Conservation (phyloP, 225 moss, liverwort and hornwort genomes). For the Sphagnum tenellum region DNA sequence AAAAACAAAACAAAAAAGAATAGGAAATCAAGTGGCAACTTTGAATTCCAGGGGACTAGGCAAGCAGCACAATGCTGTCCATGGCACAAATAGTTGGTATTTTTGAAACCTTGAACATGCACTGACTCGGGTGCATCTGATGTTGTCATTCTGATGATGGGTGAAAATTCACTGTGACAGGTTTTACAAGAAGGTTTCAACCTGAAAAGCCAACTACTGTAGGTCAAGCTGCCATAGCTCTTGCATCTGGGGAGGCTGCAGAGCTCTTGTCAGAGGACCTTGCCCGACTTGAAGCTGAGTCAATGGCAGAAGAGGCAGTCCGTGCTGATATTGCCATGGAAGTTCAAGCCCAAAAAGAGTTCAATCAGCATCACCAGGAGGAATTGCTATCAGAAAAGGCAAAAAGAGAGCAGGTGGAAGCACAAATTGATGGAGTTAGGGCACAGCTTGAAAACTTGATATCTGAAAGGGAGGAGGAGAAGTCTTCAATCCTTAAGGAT, state of each 20-base stretch:
- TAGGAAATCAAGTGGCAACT: no score
- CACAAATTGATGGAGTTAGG: constrained; percentile 37
- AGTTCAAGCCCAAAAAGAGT: constrained; percentile 66
- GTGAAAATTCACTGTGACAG: background rate
- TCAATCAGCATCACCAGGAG: constrained; percentile 61
- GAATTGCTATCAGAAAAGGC: constrained; percentile 72
- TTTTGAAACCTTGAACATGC: no score
- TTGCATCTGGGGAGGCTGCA: constrained; percentile 55
- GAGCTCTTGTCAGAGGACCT: constrained; percentile 59
- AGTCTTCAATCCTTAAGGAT: constrained; percentile 39
- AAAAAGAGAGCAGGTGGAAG: constrained; percentile 44
- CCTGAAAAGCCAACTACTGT: constrained; percentile 66
- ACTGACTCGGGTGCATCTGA: no score
- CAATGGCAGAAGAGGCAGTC: constrained; percentile 60
- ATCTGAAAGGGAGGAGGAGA: constrained; percentile 57
- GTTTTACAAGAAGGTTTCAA: constrained; percentile 67
- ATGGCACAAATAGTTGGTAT: no score
- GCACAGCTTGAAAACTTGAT: constrained; percentile 43
- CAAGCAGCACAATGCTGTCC: no score
- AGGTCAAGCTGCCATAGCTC: constrained; percentile 69
- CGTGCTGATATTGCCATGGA: constrained; percentile 72
- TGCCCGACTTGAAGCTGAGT: constrained; percentile 62
- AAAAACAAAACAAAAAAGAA: no score
- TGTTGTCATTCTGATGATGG: background rate
- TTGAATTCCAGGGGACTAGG: no score